Evolutionary conservation across 495 filamentous ascomycete genomes (phyloP).

Genomic region (Podospora conica): DNA sequence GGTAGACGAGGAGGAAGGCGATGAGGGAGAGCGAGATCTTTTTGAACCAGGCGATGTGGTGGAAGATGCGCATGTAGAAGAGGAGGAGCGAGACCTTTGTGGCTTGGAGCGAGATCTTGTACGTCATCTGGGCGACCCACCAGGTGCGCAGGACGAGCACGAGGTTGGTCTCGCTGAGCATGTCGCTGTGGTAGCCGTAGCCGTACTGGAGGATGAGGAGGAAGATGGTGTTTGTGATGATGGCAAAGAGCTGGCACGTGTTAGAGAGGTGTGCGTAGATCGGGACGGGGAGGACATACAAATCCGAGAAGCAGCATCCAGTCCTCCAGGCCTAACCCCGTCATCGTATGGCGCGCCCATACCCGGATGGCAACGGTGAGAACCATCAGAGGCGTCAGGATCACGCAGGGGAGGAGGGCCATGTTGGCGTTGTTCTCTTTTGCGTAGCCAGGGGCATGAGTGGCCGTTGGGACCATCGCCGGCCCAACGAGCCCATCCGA

Average conservation of each 20-base stretch:
- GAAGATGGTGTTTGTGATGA: constrained; percentile 12
- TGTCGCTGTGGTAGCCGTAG: constrained; percentile 15
- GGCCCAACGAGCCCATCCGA: background rate
- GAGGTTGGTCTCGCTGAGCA: background rate
- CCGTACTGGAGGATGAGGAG: constrained; percentile 14
- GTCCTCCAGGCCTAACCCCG: constrained; percentile 19
- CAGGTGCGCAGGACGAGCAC: constrained; percentile 8
- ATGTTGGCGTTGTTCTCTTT: constrained; percentile 5
- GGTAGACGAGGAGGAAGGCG: constrained; percentile 19
- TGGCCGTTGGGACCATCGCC: background rate
- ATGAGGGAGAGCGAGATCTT: constrained; percentile 15
- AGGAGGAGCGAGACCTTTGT: constrained; percentile 28
- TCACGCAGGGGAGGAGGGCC: constrained; percentile 9
- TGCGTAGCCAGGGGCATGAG: background rate
- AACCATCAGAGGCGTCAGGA: constrained; percentile 5
- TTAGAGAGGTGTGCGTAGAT: background rate
- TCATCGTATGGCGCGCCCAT: constrained; percentile 10
- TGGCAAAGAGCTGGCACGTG: constrained; percentile 6
- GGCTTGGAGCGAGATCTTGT: constrained; percentile 13
- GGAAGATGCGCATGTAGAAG: constrained; percentile 30
- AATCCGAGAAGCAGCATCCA: constrained; percentile 21
- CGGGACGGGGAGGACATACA: constrained; percentile 7
- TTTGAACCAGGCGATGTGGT: constrained; percentile 20
- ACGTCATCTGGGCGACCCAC: constrained; percentile 21
- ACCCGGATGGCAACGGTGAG: constrained; percentile 8